These are phyloP conservation scores for Linnemannia elongata DNA, from an alignment of 192 early-diverging fungal genomes.

Conservation along the genomic window DNA sequence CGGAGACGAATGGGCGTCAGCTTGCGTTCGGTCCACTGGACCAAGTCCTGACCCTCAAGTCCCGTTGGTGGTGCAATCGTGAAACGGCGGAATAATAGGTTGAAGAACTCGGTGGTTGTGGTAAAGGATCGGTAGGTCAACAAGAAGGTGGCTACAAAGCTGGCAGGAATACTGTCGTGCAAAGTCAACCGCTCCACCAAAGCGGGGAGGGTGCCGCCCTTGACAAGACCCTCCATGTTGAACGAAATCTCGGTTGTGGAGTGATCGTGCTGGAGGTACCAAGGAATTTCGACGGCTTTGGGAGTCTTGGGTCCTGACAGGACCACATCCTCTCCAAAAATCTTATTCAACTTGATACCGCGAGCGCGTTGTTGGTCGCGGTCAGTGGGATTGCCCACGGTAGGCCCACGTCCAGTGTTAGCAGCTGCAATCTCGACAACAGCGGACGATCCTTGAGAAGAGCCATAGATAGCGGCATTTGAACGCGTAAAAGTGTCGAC, in stretches of 20 bases:
- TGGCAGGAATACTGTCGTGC: constrained; percentile 89
- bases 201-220: constrained; percentile 89
- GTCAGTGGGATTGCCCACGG: not conserved
- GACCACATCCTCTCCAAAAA: constrained; percentile 69
- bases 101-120: constrained; percentile 81
- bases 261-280: constrained; percentile 90
- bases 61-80: constrained; percentile 77
- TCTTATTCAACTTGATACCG: constrained; percentile 63
- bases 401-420: not conserved
- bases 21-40: constrained; percentile 87
- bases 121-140: constrained; percentile 96
- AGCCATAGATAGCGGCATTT: not conserved
- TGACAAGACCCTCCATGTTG: constrained; percentile 91
- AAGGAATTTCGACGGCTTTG: constrained; percentile 61
- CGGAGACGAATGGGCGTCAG: constrained; percentile 91
- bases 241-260: constrained; percentile 79
- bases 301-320: constrained; percentile 11
- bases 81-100: constrained; percentile 83
- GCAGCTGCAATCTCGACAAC: constrained; percentile 11
- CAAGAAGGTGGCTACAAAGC: constrained; percentile 90
- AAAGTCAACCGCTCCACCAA: constrained; percentile 91
- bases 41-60: constrained; percentile 72
- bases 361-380: constrained; percentile 12
- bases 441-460: not conserved
- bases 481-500: constrained; percentile 34